These are phyloP conservation scores for Secale cereale DNA, from an alignment of 176 grass and related monocot genomes.

Conservation along the genomic window DNA sequence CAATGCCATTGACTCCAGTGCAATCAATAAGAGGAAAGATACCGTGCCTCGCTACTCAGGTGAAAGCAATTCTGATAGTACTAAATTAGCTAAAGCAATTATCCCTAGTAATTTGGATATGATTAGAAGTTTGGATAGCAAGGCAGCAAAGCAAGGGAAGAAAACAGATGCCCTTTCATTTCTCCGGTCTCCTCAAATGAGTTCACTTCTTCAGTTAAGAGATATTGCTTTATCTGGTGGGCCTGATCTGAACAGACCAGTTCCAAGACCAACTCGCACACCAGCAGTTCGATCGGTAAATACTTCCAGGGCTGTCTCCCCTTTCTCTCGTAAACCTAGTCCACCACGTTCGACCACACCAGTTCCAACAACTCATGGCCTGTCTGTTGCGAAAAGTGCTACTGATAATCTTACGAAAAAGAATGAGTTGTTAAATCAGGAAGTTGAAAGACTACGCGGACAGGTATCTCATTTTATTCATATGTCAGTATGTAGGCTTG, in stretches of 20 bases:
- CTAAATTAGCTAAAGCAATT: conserved; percentile 49
- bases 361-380: conserved; percentile 71
- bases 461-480: conserved; percentile 61
- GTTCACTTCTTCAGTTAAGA: conserved; percentile 75
- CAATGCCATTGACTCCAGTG: conserved; percentile 48
- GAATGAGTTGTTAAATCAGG: conserved; percentile 81
- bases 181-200: conserved; percentile 57
- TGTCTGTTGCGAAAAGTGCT: conserved; percentile 66
- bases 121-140: conserved; percentile 78
- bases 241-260: conserved; percentile 56
- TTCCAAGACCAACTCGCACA: conserved; percentile 55
- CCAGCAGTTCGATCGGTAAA: conserved; percentile 64
- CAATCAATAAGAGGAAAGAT: conserved; percentile 65
- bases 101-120: conserved; percentile 80
- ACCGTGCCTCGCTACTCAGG: conserved; percentile 42
- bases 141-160: conserved; percentile 69
- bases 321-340: conserved; percentile 81
- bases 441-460: conserved; percentile 72
- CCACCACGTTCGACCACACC: conserved; percentile 87
- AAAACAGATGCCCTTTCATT: conserved; percentile 56
- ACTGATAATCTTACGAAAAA: conserved; percentile 74
- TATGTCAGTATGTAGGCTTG: neutral
- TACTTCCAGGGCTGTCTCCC: conserved; percentile 89
- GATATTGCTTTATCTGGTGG: conserved; percentile 71
- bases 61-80: conserved; percentile 55